These are phyloP conservation scores for Debaryomyces coudertii DNA, from an alignment of 1,139 yeast genomes.

Conservation along the genomic window DNA sequence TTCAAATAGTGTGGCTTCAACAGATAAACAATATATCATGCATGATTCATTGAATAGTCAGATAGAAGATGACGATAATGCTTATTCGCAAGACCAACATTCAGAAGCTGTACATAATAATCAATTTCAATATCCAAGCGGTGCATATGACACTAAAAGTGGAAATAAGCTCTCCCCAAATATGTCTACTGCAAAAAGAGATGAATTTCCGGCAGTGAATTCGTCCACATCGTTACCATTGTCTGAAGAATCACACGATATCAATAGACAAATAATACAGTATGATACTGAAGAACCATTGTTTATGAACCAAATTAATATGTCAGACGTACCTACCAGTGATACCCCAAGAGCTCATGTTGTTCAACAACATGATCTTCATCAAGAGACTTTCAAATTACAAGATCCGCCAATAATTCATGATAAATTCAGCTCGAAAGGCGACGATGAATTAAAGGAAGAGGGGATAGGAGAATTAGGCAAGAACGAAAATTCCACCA, in stretches of 20 bases:
- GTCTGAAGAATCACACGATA: conserved; percentile 19
- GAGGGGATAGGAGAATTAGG: neutral
- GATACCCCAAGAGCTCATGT: conserved; percentile 11
- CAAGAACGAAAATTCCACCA: conserved; percentile 8
- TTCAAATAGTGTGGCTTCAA: neutral
- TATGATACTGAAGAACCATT: conserved; percentile 21
- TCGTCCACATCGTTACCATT: conserved; percentile 22
- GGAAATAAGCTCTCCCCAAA: neutral
- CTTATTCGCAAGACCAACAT: neutral
- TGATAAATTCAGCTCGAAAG: neutral
- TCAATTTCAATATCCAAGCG: neutral
- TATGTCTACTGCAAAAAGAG: neutral
- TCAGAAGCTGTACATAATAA: neutral
- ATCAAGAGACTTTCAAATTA: conserved; percentile 19
- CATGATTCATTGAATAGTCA: neutral
- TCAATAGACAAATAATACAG: conserved; percentile 21
- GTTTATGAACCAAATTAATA: conserved; percentile 17
- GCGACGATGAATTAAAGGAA: neutral
- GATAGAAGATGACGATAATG: neutral
- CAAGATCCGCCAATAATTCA: conserved; percentile 28
- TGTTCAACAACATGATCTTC: neutral
- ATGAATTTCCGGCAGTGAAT: conserved; percentile 6
- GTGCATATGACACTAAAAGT: neutral
- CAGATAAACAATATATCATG: neutral
- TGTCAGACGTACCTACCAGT: conserved; percentile 14